phyloP scores from a whole-genome alignment of 345 rosid species.

The Eutrema heterophyllum region DNA sequence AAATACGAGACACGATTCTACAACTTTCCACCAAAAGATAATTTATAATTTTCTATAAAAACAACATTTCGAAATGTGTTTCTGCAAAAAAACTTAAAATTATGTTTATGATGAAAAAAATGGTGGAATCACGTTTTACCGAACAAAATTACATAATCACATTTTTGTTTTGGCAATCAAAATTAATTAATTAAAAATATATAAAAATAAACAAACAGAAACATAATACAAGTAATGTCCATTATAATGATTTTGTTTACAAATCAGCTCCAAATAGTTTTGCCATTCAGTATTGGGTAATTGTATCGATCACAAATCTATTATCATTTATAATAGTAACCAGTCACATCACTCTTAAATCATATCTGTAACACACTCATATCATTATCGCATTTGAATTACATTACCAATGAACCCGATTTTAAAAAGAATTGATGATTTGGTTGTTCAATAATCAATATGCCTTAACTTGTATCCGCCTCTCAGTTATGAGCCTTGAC shows the following conservation, averaged over 20 bases:
- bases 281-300: not conserved
- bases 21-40: not conserved
- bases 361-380: not conserved
- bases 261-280: not conserved
- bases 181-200: not conserved
- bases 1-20: not conserved
- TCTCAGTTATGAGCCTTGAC: not conserved
- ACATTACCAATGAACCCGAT: not conserved
- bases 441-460: not conserved
- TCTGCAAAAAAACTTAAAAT: too few species aligned
- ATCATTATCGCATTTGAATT: not conserved
- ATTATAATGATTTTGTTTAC: not conserved
- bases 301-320: not conserved
- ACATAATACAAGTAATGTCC: not conserved
- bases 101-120: too few species aligned
- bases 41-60: not conserved
- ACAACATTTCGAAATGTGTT: too few species aligned
- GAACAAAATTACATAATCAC: not conserved
- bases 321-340: not conserved
- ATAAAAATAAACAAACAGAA: not conserved
- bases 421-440: not conserved
- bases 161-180: not conserved
- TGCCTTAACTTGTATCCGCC: too few species aligned
- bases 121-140: not conserved
- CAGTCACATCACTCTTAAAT: not conserved